Evolutionary conservation across 768 basidiomycete genomes (phyloP).

Genomic region (Artomyces pyxidatus): DNA sequence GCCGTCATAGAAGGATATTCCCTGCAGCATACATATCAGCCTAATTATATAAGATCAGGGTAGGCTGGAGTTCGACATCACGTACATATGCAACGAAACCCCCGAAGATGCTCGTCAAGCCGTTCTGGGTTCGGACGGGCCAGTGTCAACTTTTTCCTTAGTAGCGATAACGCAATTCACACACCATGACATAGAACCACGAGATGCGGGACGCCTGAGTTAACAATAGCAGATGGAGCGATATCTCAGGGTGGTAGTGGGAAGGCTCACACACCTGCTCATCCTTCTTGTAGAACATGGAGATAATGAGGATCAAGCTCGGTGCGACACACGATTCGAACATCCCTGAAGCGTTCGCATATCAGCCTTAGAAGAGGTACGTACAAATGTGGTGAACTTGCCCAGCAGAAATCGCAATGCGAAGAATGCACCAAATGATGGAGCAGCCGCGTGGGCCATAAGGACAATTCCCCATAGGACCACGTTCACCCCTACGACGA

Average conservation of each 20-base stretch:
- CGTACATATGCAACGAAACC: constrained; percentile 56
- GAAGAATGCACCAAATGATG: constrained; percentile 55
- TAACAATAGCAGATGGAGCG: neutral
- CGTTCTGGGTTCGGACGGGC: constrained; percentile 35
- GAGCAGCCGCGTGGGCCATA: constrained; percentile 50
- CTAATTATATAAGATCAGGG: neutral
- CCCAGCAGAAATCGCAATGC: constrained; percentile 53
- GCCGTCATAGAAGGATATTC: constrained; percentile 47
- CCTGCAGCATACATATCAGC: constrained; percentile 25
- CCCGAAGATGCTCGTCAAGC: constrained; percentile 51
- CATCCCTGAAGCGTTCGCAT: constrained; percentile 38
- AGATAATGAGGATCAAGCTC: constrained; percentile 50
- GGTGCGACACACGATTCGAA: constrained; percentile 61
- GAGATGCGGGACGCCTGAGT: constrained; percentile 46
- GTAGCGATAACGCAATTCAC: neutral
- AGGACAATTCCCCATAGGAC: constrained; percentile 50
- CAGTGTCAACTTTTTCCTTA: neutral
- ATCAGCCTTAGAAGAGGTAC: neutral
- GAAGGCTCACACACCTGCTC: constrained; percentile 36
- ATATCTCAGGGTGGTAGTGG: neutral
- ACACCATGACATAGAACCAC: constrained; percentile 62
- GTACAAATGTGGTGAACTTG: constrained; percentile 17
- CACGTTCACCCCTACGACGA: constrained; percentile 44
- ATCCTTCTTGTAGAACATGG: constrained; percentile 64
- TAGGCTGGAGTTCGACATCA: neutral